Conservation (phyloP, 1,139 yeast genomes). For the Yamadazyma epiphylla region DNA sequence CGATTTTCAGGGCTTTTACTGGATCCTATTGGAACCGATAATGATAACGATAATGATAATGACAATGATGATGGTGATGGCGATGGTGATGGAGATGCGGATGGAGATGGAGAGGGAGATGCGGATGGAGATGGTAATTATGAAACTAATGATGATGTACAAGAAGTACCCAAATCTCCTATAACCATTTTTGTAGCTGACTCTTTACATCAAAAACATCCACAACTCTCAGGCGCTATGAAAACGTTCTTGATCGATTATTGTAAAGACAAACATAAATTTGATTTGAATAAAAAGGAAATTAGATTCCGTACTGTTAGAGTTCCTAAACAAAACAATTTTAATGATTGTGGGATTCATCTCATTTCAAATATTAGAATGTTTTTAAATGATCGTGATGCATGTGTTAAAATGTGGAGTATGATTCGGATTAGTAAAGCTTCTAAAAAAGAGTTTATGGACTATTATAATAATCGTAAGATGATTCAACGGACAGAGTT, state of each 20-base stretch:
- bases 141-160: neutral
- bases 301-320: slow-evolving; percentile 44
- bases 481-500: slow-evolving; percentile 24
- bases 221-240: slow-evolving; percentile 50
- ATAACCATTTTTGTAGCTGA: slow-evolving; percentile 67
- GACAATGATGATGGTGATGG: too few relatives aligned
- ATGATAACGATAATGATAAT: too few relatives aligned
- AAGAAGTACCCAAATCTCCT: slow-evolving; percentile 1
- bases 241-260: slow-evolving; percentile 64
- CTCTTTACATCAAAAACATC: slow-evolving; percentile 63
- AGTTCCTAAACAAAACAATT: slow-evolving; percentile 84
- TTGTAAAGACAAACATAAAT: slow-evolving; percentile 59
- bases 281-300: slow-evolving; percentile 44
- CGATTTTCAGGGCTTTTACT: too few relatives aligned
- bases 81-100: too few relatives aligned
- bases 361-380: slow-evolving; percentile 73
- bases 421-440: too few relatives aligned
- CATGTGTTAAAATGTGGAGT: slow-evolving; percentile 53
- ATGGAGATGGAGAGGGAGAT: too few relatives aligned
- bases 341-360: slow-evolving; percentile 94
- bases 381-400: slow-evolving; percentile 52
- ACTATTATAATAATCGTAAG: slow-evolving; percentile 28
- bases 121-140: neutral
- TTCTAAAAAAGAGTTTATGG: slow-evolving; percentile 19
- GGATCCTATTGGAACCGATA: too few relatives aligned